Conservation (phyloP, 345 rosid species). For the Jatropha curcas region DNA sequence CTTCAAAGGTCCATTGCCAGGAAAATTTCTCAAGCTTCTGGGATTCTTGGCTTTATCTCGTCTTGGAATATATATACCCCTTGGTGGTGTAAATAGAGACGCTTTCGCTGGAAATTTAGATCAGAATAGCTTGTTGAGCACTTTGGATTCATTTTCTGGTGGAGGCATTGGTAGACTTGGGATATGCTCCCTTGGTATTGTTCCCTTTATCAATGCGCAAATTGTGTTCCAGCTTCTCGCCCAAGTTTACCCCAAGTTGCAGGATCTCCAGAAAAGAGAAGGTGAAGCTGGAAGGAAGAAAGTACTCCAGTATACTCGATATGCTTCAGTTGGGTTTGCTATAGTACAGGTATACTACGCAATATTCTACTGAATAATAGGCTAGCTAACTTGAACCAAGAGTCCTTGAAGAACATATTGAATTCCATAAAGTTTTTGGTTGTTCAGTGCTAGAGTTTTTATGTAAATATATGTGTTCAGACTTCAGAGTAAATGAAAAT, state of each 20-base stretch:
- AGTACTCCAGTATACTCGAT: constrained; percentile 83
- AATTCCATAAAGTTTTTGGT: background rate
- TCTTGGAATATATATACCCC: constrained; percentile 88
- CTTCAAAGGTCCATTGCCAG: constrained; percentile 91
- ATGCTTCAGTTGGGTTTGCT: constrained; percentile 95
- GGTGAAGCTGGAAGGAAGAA: constrained; percentile 99
- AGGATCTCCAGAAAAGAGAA: constrained; percentile 98
- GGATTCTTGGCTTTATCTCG: constrained; percentile 86
- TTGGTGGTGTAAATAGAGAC: constrained; percentile 93
- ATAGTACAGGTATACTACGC: constrained; percentile 60
- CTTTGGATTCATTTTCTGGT: constrained; percentile 95
- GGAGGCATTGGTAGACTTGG: constrained; percentile 98
- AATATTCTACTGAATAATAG: background rate
- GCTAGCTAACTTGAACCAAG: constrained; percentile 11
- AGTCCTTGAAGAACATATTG: background rate
- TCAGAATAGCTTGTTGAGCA: constrained; percentile 84
- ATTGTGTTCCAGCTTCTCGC: constrained; percentile 98
- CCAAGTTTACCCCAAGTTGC: constrained; percentile 94
- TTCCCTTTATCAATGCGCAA: constrained; percentile 92
- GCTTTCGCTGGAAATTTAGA: constrained; percentile 92
- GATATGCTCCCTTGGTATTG: constrained; percentile 94
- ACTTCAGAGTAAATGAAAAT: background rate
- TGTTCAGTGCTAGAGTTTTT: constrained; percentile 6
- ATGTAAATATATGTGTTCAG: background rate
- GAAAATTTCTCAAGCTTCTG: constrained; percentile 86